A percentile compares a stretch with the other conserved stretches of the same genome.
Evolutionary conservation across 441 rosid species (phyloP).

Genomic region (Theobroma grandiflorum): DNA sequence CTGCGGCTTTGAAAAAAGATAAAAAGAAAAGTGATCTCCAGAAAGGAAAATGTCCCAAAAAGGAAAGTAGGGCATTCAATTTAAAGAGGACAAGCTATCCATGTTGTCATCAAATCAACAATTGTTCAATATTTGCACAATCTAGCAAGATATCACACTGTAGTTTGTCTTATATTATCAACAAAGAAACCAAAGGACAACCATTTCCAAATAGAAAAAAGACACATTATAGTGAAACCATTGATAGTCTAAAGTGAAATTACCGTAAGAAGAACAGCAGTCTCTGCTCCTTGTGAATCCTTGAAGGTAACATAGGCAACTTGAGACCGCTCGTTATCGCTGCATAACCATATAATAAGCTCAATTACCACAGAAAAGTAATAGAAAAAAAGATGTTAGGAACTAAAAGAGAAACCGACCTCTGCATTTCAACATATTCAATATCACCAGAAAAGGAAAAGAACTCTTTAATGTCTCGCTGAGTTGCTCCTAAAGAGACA

Average conservation of each 20-base stretch:
- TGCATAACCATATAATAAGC: constrained; percentile 30
- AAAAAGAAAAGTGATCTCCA: neutral
- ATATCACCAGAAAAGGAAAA: constrained; percentile 83
- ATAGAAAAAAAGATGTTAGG: neutral
- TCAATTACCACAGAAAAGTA: neutral
- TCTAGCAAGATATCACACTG: neutral
- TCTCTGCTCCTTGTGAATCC: constrained; percentile 72
- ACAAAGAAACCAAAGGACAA: constrained; percentile 2
- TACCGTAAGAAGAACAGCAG: constrained; percentile 72
- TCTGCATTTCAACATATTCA: constrained; percentile 53
- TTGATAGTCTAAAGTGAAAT: constrained; percentile 23
- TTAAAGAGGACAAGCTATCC: constrained; percentile 25
- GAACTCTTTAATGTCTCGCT: constrained; percentile 65
- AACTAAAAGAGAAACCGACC: constrained; percentile 42
- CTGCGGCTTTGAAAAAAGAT: neutral
- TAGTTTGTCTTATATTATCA: neutral
- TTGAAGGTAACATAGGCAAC: constrained; percentile 71
- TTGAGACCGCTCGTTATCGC: constrained; percentile 48
- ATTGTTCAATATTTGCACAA: neutral
- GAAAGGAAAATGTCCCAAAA: neutral
- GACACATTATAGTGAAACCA: neutral
- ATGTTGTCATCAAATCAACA: neutral
- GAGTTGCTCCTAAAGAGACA: constrained; percentile 60
- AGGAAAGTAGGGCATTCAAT: neutral
- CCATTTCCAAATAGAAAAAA: neutral